These are phyloP conservation scores for Sugiyamaella xylanicola DNA, from an alignment of 1,139 yeast genomes.

Conservation along the genomic window DNA sequence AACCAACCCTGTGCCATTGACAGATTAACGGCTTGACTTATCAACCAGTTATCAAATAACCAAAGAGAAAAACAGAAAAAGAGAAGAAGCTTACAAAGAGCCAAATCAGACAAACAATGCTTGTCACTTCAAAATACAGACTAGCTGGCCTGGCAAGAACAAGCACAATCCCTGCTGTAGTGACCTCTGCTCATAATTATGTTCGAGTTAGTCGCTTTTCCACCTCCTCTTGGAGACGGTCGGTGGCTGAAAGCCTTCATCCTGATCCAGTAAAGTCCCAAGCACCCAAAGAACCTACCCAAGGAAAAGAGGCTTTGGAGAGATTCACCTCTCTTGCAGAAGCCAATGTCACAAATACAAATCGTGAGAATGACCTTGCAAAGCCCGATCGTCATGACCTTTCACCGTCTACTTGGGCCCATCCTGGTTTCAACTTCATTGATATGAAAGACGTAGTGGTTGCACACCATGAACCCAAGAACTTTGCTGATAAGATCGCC, in stretches of 20 bases:
- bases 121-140: background rate
- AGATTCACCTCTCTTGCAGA: constrained; percentile 5
- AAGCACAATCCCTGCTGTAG: too few relatives aligned
- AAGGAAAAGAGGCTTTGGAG: background rate
- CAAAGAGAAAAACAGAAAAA: too few relatives aligned
- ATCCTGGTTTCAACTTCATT: constrained; percentile 52
- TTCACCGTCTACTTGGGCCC: constrained; percentile 52
- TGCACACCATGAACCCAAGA: constrained; percentile 57
- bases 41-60: too few relatives aligned
- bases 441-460: constrained; percentile 53
- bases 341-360: background rate
- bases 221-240: background rate
- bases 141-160: background rate
- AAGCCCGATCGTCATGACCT: constrained; percentile 29
- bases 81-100: background rate
- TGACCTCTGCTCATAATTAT: background rate
- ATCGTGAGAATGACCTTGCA: constrained; percentile 19
- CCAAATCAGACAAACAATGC: background rate
- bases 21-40: too few relatives aligned
- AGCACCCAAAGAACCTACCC: background rate
- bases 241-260: background rate
- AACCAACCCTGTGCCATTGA: too few relatives aligned
- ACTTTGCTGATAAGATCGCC: constrained; percentile 57
- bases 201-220: background rate
- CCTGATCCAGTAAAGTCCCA: background rate